Conservation (phyloP, 2,329 filamentous ascomycete genomes). For the Biscogniauxia marginata region DNA sequence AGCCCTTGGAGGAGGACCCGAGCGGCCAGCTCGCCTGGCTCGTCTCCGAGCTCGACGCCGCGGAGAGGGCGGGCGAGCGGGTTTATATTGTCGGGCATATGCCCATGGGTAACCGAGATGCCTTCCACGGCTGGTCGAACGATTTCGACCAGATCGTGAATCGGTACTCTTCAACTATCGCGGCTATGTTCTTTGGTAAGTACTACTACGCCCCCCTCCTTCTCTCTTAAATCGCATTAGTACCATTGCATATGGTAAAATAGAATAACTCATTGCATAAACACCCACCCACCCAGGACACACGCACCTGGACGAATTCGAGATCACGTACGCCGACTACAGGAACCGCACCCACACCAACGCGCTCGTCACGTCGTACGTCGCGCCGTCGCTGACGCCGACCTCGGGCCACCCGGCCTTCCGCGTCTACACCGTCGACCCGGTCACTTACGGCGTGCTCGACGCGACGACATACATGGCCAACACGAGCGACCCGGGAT, state of each 20-base stretch:
- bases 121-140: constrained; percentile 51
- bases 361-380: constrained; percentile 51
- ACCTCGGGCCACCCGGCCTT: constrained; percentile 56
- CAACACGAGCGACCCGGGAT: constrained; percentile 46
- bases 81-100: constrained; percentile 60
- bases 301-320: constrained; percentile 56
- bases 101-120: constrained; percentile 49
- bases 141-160: constrained; percentile 53
- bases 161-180: constrained; percentile 53
- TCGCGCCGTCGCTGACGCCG: constrained; percentile 54
- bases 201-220: neutral
- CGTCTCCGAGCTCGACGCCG: constrained; percentile 49
- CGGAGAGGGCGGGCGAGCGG: constrained; percentile 50
- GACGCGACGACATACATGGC: constrained; percentile 55
- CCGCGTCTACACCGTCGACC: constrained; percentile 58
- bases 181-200: constrained; percentile 52
- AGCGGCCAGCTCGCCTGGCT: constrained; percentile 54
- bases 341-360: constrained; percentile 38
- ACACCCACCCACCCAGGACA: constrained; percentile 41
- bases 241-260: neutral
- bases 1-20: constrained; percentile 50
- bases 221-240: neutral
- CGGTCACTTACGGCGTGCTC: constrained; percentile 53
- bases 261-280: neutral
- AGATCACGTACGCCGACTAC: constrained; percentile 54